phyloP scores from a whole-genome alignment of 2,329 filamentous ascomycete species.

The Alternaria arborescens region DNA sequence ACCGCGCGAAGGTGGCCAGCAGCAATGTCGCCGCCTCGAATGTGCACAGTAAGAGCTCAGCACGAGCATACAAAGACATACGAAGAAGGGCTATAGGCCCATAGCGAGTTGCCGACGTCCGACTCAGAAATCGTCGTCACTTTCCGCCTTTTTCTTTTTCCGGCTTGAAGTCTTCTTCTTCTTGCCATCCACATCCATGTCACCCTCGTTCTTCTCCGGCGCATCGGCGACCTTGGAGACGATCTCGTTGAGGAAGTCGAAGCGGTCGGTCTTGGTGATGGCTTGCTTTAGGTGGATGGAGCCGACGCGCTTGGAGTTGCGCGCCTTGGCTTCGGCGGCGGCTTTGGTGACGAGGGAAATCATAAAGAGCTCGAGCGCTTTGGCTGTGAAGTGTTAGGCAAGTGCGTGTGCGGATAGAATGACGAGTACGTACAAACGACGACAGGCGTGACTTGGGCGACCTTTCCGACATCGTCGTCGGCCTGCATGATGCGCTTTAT shows the following conservation, averaged over 20 bases:
- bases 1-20: neutral
- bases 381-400: slow-evolving; percentile 63
- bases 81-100: neutral
- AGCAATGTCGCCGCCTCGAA: neutral
- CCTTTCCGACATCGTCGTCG: slow-evolving; percentile 97
- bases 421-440: slow-evolving; percentile 73
- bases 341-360: slow-evolving; percentile 90
- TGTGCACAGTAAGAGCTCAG: neutral
- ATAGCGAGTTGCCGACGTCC: neutral
- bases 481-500: slow-evolving; percentile 99
- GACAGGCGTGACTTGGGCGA: slow-evolving; percentile 95
- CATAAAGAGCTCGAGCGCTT: slow-evolving; percentile 98
- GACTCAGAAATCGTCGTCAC: slow-evolving; percentile 48
- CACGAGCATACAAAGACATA: neutral
- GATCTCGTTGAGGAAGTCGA: slow-evolving; percentile 93
- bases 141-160: slow-evolving; percentile 51
- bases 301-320: slow-evolving; percentile 87
- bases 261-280: slow-evolving; percentile 86
- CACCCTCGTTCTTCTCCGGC: slow-evolving; percentile 60
- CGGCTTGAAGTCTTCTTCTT: slow-evolving; percentile 54
- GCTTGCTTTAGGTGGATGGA: slow-evolving; percentile 92
- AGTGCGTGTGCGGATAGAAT: neutral
- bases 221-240: slow-evolving; percentile 82
- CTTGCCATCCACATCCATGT: slow-evolving; percentile 53
- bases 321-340: slow-evolving; percentile 81